Conservation (phyloP, 495 filamentous ascomycete genomes). For the Penicillium bovifimosum region DNA sequence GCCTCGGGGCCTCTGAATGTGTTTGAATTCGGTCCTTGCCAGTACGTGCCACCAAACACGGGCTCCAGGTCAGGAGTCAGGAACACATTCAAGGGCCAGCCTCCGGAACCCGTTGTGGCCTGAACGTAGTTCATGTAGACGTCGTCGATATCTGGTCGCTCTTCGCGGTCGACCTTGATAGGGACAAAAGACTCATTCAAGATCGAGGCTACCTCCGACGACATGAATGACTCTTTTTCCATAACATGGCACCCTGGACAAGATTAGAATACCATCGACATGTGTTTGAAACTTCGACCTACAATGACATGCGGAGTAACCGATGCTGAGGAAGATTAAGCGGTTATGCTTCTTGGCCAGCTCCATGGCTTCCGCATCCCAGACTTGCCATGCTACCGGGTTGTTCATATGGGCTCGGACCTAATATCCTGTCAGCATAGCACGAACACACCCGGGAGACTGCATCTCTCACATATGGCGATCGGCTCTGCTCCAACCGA, state of each 20-base stretch:
- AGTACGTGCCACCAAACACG: conserved; percentile 95
- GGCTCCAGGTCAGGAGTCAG: conserved; percentile 89
- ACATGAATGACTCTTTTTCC: conserved; percentile 89
- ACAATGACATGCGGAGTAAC: conserved; percentile 96
- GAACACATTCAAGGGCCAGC: conserved; percentile 97
- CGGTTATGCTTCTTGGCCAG: conserved; percentile 76
- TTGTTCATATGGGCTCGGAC: conserved; percentile 78
- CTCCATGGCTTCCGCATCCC: conserved; percentile 69
- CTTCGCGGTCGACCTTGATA: conserved; percentile 89
- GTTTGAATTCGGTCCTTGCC: conserved; percentile 70
- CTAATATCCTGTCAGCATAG: conserved; percentile 30
- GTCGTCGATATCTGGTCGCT: conserved; percentile 89
- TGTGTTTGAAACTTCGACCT: conserved; percentile 20
- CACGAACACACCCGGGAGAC: neutral
- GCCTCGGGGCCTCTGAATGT: conserved; percentile 46
- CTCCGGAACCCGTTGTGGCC: conserved; percentile 85
- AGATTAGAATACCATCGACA: conserved; percentile 8
- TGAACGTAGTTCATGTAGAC: conserved; percentile 99
- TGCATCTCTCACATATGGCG: conserved; percentile 59
- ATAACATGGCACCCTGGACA: conserved; percentile 80
- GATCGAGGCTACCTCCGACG: conserved; percentile 69
- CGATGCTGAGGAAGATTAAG: conserved; percentile 90
- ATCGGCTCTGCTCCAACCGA: conserved; percentile 65
- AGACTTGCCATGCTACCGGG: conserved; percentile 89
- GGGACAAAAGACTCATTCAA: conserved; percentile 88